Evolutionary conservation across 2,329 filamentous ascomycete genomes (phyloP).

Genomic region (Xylariaceae sp.): DNA sequence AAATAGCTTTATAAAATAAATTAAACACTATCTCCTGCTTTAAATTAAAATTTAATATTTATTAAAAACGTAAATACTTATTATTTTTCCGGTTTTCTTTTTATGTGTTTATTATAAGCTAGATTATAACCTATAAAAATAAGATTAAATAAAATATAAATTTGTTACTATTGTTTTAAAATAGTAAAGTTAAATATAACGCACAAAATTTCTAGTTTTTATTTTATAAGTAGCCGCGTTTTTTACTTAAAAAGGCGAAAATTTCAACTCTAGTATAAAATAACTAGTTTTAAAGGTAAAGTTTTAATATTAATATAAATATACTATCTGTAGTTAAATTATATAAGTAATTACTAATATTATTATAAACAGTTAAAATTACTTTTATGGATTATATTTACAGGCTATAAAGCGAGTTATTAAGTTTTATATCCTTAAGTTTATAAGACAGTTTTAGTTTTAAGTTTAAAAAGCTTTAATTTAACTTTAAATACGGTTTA

Average conservation of each 20-base stretch:
- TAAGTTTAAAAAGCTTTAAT: background rate
- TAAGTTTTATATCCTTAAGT: slow-evolving; percentile 1
- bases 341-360: background rate
- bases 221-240: no score
- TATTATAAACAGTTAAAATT: background rate
- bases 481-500: background rate
- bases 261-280: no score
- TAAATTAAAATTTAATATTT: background rate
- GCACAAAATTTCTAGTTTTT: background rate
- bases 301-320: background rate
- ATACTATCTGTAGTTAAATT: background rate
- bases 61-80: no score
- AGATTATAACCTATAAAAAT: no score
- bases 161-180: background rate
- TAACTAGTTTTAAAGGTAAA: background rate
- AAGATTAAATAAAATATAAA: no score
- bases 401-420: background rate
- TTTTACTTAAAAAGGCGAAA: no score
- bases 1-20: no score
- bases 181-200: background rate
- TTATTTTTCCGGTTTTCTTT: no score
- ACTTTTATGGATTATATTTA: slow-evolving; percentile 1
- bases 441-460: background rate
- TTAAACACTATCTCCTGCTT: no score
- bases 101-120: no score